Evolutionary conservation across 108 stramenopile species (phyloP), one percentile per base, ranked within the genome.

Genomic region (Nannochloropsis granulata): DNA sequence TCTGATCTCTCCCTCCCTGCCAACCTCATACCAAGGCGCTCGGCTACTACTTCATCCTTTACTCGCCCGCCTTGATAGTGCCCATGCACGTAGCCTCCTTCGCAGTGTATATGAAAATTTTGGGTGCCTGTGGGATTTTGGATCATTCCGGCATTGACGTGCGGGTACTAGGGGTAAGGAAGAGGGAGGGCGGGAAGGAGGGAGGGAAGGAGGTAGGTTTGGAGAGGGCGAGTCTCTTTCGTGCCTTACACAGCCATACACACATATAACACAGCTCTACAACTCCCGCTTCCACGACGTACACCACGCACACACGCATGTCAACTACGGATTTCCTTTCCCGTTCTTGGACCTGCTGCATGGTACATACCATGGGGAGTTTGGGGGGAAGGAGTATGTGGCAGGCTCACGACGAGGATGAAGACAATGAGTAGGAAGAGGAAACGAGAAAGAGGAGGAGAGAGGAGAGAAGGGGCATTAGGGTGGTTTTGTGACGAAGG

Each of bases 291-390:
- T 71, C 34, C 89, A 89, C 71, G 89, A 89, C 34, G 45, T 25
- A 2, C 89, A 89, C 42, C 89, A 89, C 84, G 45, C 79, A 25
- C 82, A 81, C 12, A 87, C 81, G 44, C 82, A 89, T 44, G 86
- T 85, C 44, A 89, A 89, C 56, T 89, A 88, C 43, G 87, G 86
- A 0, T 89, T 89, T 25, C 89, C 89, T 14, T 85, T 89, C 45
- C 89, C 86, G 8, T 86, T 85, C 44, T 26, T 89, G 45, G 89
- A 89, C 26, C 13, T 89, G 25, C 84, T 89, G 25, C 89, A 89
- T 46, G 84, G 45, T 26, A 89, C 89, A 21, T 89, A 85, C 81
- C 82, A 87, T 46, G 88, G 88, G 13, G 45, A 78, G 24, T 88
- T 86, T 19, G 24, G 45, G 12, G 81, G 81, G 16, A 81, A n/a